Percentiles rank a stretch among this genome's conserved stretches.
phyloP scores from a whole-genome alignment of 176 grass and related monocot genomes.

The Coix lacrymajobi region DNA sequence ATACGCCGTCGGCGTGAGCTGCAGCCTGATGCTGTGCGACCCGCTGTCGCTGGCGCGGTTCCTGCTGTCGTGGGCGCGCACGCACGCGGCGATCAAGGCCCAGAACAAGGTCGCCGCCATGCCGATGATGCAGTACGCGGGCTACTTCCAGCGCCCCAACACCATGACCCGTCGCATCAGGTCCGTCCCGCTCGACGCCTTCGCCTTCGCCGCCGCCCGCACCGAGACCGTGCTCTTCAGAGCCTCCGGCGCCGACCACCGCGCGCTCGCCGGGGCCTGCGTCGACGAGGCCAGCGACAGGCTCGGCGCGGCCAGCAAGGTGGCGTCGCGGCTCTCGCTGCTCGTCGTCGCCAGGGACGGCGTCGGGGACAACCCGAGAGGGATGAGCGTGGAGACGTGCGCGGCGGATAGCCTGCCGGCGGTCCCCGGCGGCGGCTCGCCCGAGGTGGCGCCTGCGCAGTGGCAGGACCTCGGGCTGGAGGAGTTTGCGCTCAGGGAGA shows the following conservation, averaged over 20 bases:
- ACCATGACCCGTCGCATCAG: slow-evolving; percentile 26
- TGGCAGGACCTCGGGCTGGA: slow-evolving; percentile 64
- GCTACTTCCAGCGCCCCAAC: slow-evolving; percentile 49
- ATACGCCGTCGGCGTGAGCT: slow-evolving; percentile 72
- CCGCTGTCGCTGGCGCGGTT: slow-evolving; percentile 53
- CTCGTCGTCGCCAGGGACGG: slow-evolving; percentile 10
- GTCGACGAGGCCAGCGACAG: slow-evolving; percentile 10
- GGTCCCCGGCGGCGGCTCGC: background rate
- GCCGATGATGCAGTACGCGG: slow-evolving; percentile 57
- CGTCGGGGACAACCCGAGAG: background rate
- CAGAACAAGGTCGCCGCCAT: background rate
- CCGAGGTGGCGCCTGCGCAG: background rate
- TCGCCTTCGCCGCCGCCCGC: background rate
- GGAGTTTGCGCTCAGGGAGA: slow-evolving; percentile 42
- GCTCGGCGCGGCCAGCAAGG: background rate
- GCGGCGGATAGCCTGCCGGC: background rate
- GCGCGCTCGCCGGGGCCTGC: slow-evolving; percentile 40
- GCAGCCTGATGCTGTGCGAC: slow-evolving; percentile 62
- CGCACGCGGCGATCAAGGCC: slow-evolving; percentile 43
- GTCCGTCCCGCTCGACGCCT: slow-evolving; percentile 40
- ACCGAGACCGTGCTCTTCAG: background rate
- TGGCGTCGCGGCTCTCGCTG: slow-evolving; percentile 26
- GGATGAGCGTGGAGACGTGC: slow-evolving; percentile 36
- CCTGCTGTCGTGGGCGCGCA: slow-evolving; percentile 59
- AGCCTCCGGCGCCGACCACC: background rate